Conservation (phyloP, 78 protist genomes). For the Chrysochromulina parva region DNA sequence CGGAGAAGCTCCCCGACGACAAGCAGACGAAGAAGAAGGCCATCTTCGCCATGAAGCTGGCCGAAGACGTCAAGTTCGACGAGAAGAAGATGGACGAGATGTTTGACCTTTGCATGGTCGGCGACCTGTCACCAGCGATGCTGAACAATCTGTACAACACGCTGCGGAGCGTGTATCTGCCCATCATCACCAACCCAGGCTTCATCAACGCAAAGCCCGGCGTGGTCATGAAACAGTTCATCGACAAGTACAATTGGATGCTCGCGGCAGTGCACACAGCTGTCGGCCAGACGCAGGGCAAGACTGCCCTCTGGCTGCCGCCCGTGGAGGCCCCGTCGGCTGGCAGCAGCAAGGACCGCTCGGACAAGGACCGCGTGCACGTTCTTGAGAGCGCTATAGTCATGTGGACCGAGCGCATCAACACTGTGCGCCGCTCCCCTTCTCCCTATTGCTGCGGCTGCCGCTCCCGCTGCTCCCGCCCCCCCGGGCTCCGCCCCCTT, state of each 20-base stretch:
- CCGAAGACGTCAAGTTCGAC: no score
- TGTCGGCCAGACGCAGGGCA: conserved; percentile 48
- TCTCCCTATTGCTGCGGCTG: no score
- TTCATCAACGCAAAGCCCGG: conserved; percentile 24
- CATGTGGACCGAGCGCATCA: conserved; percentile 56
- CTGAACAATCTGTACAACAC: not conserved
- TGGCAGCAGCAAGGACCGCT: not conserved
- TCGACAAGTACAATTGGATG: not conserved
- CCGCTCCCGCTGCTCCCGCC: no score
- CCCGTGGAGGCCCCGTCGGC: not conserved
- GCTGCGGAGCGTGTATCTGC: not conserved
- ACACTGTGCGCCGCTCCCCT: no score
- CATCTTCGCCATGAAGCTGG: not conserved
- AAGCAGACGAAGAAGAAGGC: not conserved
- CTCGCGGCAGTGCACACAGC: conserved; percentile 13
- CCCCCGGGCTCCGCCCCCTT: no score
- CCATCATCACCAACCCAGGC: not conserved
- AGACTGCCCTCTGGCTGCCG: conserved; percentile 67
- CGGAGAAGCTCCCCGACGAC: not conserved
- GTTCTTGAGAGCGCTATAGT: conserved; percentile 54
- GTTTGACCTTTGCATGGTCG: not conserved
- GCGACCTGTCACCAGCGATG: not conserved
- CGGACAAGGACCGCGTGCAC: conserved; percentile 57
- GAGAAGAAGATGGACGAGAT: not conserved
- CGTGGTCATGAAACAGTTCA: conserved; percentile 35